Evolutionary conservation across 2,329 filamentous ascomycete genomes (phyloP).

Genomic region (Curvularia hawaiiensis): DNA sequence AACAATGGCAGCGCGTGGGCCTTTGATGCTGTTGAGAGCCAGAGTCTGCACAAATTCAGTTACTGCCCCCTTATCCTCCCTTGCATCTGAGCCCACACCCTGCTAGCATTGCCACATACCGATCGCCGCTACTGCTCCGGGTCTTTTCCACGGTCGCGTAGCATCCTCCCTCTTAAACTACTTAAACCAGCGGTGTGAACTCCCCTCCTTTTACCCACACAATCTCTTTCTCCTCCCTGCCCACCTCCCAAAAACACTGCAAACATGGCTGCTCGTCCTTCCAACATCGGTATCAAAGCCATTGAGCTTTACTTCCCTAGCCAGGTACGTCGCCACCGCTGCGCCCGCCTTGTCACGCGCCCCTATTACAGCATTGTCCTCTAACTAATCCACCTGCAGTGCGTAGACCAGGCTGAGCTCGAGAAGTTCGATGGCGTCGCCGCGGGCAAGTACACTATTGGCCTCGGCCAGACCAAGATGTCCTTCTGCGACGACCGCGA

Average conservation of each 20-base stretch:
- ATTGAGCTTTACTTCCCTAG: slow-evolving; percentile 61
- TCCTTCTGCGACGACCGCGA: slow-evolving; percentile 61
- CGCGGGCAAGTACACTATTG: slow-evolving; percentile 60
- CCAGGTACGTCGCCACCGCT: slow-evolving; percentile 49
- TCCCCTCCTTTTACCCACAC: slow-evolving; percentile 25
- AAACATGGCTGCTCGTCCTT: slow-evolving; percentile 53
- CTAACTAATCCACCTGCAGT: slow-evolving; percentile 45
- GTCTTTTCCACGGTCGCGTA: slow-evolving; percentile 41
- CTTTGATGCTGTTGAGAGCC: slow-evolving; percentile 36
- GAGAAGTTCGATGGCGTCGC: slow-evolving; percentile 61
- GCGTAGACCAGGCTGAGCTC: slow-evolving; percentile 59
- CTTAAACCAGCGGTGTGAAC: slow-evolving; percentile 47
- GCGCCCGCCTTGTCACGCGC: slow-evolving; percentile 4
- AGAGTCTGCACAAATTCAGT: slow-evolving; percentile 32
- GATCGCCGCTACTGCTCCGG: slow-evolving; percentile 45
- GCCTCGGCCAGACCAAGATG: slow-evolving; percentile 61
- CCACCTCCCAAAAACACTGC: slow-evolving; percentile 20
- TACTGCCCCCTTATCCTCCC: slow-evolving; percentile 27
- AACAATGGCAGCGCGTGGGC: slow-evolving; percentile 22
- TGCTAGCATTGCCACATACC: slow-evolving; percentile 39
- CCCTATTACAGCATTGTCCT: slow-evolving; percentile 14
- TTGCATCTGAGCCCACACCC: slow-evolving; percentile 13
- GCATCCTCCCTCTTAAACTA: slow-evolving; percentile 27
- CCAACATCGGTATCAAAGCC: slow-evolving; percentile 60
- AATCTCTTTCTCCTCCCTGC: slow-evolving; percentile 24